phyloP scores from a whole-genome alignment of 805 yeast genomes.

The Candida methanosorbosa region DNA sequence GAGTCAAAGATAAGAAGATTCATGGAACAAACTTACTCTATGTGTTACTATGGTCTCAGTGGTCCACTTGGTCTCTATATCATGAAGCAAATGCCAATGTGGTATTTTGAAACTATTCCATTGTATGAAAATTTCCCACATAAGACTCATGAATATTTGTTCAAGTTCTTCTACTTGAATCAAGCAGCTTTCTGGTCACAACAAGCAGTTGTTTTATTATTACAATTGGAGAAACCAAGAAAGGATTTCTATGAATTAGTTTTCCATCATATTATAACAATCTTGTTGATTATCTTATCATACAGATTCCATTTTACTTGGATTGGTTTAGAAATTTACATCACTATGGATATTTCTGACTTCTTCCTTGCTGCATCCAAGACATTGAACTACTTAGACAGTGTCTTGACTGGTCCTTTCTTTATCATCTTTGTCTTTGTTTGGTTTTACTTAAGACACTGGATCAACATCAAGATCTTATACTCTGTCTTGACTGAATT shows the following conservation, averaged over 20 bases:
- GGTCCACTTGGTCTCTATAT: constrained; percentile 88
- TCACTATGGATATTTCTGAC: constrained; percentile 96
- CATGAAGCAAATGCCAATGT: constrained; percentile 74
- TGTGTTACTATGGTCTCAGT: constrained; percentile 68
- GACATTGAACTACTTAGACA: constrained; percentile 77
- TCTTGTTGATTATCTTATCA: constrained; percentile 76
- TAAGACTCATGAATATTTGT: constrained; percentile 53
- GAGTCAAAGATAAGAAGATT: constrained; percentile 65
- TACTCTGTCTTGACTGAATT: constrained; percentile 85
- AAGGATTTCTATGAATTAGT: constrained; percentile 88
- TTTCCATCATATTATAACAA: constrained; percentile 88
- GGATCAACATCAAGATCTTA: constrained; percentile 67
- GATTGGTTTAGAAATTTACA: constrained; percentile 85
- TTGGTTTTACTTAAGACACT: constrained; percentile 91
- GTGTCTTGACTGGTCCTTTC: constrained; percentile 51
- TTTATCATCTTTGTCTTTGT: constrained; percentile 57
- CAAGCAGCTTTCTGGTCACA: constrained; percentile 99
- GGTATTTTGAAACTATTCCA: constrained; percentile 82
- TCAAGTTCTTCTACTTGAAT: constrained; percentile 76
- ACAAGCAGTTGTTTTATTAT: constrained; percentile 73
- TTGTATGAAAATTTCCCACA: constrained; percentile 84
- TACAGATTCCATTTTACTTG: constrained; percentile 94
- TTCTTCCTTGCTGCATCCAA: constrained; percentile 79
- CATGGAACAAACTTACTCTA: constrained; percentile 86
- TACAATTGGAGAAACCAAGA: constrained; percentile 91